phyloP scores from a whole-genome alignment of 1,284 basidiomycete genomes.

The Ganoderma resinaceum region DNA sequence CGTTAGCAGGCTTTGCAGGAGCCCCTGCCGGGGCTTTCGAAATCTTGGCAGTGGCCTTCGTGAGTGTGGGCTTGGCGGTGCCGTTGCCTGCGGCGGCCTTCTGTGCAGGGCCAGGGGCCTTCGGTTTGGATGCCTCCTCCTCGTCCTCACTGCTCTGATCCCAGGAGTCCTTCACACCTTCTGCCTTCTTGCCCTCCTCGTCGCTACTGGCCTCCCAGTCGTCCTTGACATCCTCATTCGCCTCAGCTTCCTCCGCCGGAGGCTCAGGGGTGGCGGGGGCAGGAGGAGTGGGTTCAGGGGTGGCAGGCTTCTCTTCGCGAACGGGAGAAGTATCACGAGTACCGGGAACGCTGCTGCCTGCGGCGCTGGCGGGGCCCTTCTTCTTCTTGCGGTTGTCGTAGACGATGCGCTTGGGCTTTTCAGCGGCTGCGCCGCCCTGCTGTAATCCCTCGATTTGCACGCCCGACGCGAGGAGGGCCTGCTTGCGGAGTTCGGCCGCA shows the following conservation, averaged over 20 bases:
- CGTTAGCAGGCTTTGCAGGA: slow-evolving; percentile 31
- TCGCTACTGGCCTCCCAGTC: slow-evolving; percentile 86
- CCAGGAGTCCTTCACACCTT: slow-evolving; percentile 82
- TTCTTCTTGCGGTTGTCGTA: slow-evolving; percentile 87
- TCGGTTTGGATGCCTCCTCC: slow-evolving; percentile 42
- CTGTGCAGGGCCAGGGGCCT: slow-evolving; percentile 6
- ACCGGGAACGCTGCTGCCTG: slow-evolving; percentile 45
- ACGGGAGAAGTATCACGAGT: slow-evolving; percentile 49
- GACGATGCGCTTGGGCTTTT: slow-evolving; percentile 67
- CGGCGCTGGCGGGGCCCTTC: slow-evolving; percentile 59
- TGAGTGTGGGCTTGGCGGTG: slow-evolving; percentile 25
- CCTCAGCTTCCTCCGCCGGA: slow-evolving; percentile 26
- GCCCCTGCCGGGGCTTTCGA: slow-evolving; percentile 39
- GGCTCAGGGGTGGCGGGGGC: slow-evolving; percentile 37
- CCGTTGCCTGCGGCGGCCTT: slow-evolving; percentile 31
- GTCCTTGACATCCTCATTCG: slow-evolving; percentile 60
- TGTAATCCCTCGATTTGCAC: slow-evolving; percentile 91
- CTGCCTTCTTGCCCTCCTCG: slow-evolving; percentile 47
- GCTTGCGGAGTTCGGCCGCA: slow-evolving; percentile 89
- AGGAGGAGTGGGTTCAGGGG: slow-evolving; percentile 52
- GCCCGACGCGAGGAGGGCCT: slow-evolving; percentile 90
- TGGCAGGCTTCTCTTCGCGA: slow-evolving; percentile 54
- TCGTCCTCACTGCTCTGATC: slow-evolving; percentile 84
- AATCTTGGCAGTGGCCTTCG: slow-evolving; percentile 43
- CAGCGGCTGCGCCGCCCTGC: slow-evolving; percentile 51